Conservation (phyloP, 1,284 basidiomycete genomes). For the Puccinia triticina region DNA sequence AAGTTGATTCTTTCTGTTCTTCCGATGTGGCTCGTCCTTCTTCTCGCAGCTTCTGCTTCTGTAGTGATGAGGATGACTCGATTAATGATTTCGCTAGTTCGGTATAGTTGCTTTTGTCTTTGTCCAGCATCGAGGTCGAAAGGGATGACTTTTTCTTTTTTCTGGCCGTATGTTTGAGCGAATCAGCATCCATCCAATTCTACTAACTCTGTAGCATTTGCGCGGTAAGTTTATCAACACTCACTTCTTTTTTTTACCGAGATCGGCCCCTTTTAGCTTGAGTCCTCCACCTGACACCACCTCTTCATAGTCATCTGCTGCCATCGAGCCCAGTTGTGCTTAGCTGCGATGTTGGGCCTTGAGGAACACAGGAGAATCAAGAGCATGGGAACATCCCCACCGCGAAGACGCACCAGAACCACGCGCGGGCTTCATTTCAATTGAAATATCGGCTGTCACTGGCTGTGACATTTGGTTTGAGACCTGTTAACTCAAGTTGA, state of each 20-base stretch:
- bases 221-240: neutral
- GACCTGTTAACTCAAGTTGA: no score
- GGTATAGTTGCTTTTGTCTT: conserved; percentile 1
- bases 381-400: no score
- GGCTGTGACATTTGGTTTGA: no score
- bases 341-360: no score
- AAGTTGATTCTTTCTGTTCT: neutral
- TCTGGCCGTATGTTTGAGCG: neutral
- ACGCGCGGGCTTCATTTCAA: no score
- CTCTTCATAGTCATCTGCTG: conserved; percentile 4
- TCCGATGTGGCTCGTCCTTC: neutral
- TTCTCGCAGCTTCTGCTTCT: conserved; percentile 1
- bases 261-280: neutral
- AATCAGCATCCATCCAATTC: no score
- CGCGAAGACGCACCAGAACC: no score
- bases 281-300: conserved; percentile 9
- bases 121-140: conserved; percentile 6
- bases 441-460: no score
- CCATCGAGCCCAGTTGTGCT: neutral
- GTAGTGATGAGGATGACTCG: conserved; percentile 3
- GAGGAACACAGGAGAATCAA: no score
- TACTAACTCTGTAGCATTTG: no score
- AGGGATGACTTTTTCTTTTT: conserved; percentile 20
- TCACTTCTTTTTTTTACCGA: conserved; percentile 18
- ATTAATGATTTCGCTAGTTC: conserved; percentile 3